A percentile compares a stretch with the other conserved stretches of the same genome.
Evolutionary conservation across 2,329 filamentous ascomycete species (phyloP).

Genomic region (Tolypocladium guangdongense): DNA sequence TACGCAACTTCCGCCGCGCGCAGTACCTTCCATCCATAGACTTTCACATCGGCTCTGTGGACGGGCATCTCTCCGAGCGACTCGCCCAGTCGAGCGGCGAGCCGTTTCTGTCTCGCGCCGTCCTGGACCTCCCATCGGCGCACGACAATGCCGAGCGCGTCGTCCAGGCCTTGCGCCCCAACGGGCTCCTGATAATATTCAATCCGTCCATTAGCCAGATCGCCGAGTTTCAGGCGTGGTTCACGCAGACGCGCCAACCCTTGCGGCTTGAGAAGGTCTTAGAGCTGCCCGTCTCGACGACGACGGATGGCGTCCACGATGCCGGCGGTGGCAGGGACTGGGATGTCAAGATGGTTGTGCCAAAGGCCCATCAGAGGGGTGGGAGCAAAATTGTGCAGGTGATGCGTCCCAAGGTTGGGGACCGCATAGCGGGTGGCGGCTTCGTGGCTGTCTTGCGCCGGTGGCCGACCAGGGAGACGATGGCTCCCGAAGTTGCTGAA

Average conservation of each 20-base stretch:
- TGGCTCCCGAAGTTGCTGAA: background rate
- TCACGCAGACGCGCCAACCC: constrained; percentile 42
- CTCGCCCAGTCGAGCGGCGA: constrained; percentile 26
- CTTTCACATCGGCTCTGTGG: constrained; percentile 60
- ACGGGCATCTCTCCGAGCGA: constrained; percentile 49
- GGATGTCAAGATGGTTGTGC: constrained; percentile 44
- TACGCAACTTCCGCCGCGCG: constrained; percentile 57
- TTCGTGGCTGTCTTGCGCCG: constrained; percentile 28
- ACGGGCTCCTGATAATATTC: constrained; percentile 60
- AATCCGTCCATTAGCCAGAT: constrained; percentile 73
- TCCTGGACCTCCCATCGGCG: constrained; percentile 62
- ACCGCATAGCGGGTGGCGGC: constrained; percentile 27
- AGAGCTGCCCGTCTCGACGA: constrained; percentile 38
- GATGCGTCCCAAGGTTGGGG: constrained; percentile 30
- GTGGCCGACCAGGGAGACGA: constrained; percentile 11
- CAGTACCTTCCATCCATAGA: constrained; percentile 61
- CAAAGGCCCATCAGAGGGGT: constrained; percentile 11
- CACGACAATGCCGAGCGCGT: constrained; percentile 36
- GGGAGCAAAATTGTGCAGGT: constrained; percentile 21
- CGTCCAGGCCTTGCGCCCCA: constrained; percentile 46
- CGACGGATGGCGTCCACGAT: constrained; percentile 31
- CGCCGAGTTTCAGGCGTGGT: constrained; percentile 40
- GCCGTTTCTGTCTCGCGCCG: constrained; percentile 60
- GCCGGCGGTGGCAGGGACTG: constrained; percentile 45
- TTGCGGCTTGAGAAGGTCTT: constrained; percentile 45